Percentiles rank a stretch among this genome's conserved stretches.
Evolutionary conservation across 176 grass and related monocot genomes (phyloP).

Genomic region (Melocanna baccifera): DNA sequence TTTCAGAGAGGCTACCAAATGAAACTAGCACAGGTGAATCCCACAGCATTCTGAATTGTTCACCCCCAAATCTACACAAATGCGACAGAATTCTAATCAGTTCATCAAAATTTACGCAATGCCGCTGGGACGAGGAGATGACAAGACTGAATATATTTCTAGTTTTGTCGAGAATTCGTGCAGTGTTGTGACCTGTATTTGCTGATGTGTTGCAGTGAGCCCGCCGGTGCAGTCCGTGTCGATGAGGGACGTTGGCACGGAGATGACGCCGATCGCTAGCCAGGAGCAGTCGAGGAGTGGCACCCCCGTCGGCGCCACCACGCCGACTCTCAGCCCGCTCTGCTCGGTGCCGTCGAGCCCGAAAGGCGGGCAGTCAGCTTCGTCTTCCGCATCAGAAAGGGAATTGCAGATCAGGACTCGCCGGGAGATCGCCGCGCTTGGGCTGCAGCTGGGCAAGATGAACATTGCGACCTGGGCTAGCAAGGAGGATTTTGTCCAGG

Average conservation of each 20-base stretch:
- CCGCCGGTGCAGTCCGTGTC: slow-evolving; percentile 45
- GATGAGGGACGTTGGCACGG: slow-evolving; percentile 84
- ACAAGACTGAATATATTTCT: background rate
- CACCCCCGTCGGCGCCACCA: slow-evolving; percentile 65
- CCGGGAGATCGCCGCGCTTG: slow-evolving; percentile 82
- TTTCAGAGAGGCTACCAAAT: background rate
- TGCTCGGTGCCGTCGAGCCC: slow-evolving; percentile 75
- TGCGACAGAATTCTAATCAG: background rate
- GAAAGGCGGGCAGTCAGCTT: slow-evolving; percentile 19
- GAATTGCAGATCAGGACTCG: slow-evolving; percentile 77
- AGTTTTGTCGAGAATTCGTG: background rate
- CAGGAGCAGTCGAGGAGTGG: slow-evolving; percentile 81
- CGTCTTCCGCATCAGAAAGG: slow-evolving; percentile 53
- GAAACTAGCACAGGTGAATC: slow-evolving; percentile 12
- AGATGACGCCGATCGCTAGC: slow-evolving; percentile 88
- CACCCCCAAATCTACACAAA: background rate
- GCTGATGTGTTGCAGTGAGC: slow-evolving; percentile 16
- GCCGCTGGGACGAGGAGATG: background rate
- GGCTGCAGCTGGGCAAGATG: slow-evolving; percentile 88
- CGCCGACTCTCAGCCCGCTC: slow-evolving; percentile 69
- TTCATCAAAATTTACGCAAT: background rate
- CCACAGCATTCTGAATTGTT: background rate
- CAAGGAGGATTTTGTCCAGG: slow-evolving; percentile 44
- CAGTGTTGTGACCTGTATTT: background rate
- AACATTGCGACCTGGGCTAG: slow-evolving; percentile 95